Base-by-base conservation (phyloP, 1,139 yeast genomes). In the Blastobotrys niveus region DNA sequence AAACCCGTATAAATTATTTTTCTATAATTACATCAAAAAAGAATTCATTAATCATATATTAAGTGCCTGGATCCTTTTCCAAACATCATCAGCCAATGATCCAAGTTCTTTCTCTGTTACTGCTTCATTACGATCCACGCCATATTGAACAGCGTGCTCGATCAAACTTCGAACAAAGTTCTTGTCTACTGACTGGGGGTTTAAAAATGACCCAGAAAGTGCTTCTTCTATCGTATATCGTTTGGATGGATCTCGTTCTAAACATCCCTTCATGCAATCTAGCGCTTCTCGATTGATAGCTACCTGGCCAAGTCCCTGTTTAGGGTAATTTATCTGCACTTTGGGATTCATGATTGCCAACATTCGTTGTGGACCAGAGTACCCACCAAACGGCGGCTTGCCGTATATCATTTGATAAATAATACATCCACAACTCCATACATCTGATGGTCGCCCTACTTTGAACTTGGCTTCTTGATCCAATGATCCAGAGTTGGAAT, bases 341-440 rank as follows among this genome's bases (percentile, higher is more conserved):
- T 82, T 81, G 0, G 95, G 95, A 58, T 85, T 84, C 75, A 85
- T 83, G 32, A 88, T 89, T 1, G 96, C 96, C 62, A 82, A 70
- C 38, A 87, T 71, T 51, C 95, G 70, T 58, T 85, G 88, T 47
- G 83, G 80, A 1, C 95, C 94, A 27, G 80, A 77, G 56, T 78
- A 86, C 1, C 74, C 73, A 0, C 88, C 95, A 67, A 87, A 89
- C 1, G 98, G 98, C 2, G 96, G 93, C 52, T 74, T 76, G 0
- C 96, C 96, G 59, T 91, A 91, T 3, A 89, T 77, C 95, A 93
- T 87, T 64, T 91, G 97, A 65, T 89, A 91, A 3, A 91, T 72
- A 5, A 91, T 91, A 62, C 98, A 88, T 0, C 98, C 99, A 66
- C 96, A 84, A 18, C 97, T 88, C 98, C 98, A 91, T 10, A 93